Evolutionary conservation across 305 asterid species (phyloP).

Genomic region (Rubia balearica): DNA sequence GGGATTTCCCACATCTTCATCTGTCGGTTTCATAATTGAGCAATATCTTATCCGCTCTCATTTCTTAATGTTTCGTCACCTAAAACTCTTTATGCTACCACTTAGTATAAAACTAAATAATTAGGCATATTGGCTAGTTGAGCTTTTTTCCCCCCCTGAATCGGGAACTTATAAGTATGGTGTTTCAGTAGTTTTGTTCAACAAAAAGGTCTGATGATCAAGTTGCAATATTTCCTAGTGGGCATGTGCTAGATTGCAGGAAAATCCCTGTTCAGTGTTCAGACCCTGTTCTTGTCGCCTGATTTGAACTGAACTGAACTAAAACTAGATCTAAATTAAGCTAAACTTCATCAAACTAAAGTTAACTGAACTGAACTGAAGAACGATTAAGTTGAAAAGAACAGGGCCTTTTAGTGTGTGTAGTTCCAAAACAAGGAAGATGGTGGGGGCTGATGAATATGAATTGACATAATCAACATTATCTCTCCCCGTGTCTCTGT

Average conservation of each 20-base stretch:
- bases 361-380: background rate
- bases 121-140: background rate
- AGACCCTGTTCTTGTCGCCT: background rate
- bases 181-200: conserved; percentile 3
- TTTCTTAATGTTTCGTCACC: background rate
- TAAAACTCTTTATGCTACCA: background rate
- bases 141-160: background rate
- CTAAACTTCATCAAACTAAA: background rate
- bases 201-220: conserved; percentile 18
- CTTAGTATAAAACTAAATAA: background rate
- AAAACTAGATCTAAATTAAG: background rate
- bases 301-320: background rate
- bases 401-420: background rate
- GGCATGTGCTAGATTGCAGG: conserved; percentile 40
- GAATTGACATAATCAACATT: conserved; percentile 30
- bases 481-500: conserved; percentile 8
- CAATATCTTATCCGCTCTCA: conserved; percentile 1
- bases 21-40: conserved; percentile 13
- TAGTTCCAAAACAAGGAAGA: conserved; percentile 8
- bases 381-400: background rate
- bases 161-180: background rate
- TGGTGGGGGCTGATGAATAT: conserved; percentile 24
- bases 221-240: conserved; percentile 20
- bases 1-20: conserved; percentile 15
- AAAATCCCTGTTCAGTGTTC: background rate